Evolutionary conservation across 1,284 basidiomycete species (phyloP).

Genomic region (Neotropicomus parvogracilis): DNA sequence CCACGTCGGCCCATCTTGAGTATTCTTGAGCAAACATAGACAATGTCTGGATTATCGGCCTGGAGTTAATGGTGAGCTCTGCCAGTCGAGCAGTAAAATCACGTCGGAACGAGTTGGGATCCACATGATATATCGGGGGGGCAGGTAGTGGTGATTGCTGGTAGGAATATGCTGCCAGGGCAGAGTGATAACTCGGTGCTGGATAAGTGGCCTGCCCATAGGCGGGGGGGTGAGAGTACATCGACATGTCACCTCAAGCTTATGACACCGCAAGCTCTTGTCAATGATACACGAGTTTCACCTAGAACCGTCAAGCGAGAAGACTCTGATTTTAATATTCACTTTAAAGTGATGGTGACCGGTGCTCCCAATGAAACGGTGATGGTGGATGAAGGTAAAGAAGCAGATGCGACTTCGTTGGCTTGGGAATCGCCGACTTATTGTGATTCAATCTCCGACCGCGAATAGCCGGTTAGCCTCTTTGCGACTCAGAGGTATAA

Average conservation of each 20-base stretch:
- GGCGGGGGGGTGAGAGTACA: constrained; percentile 44
- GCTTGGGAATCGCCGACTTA: constrained; percentile 28
- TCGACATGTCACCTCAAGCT: constrained; percentile 44
- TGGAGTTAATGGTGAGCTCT: constrained; percentile 91
- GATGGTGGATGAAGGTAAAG: constrained; percentile 48
- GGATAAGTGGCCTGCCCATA: constrained; percentile 40
- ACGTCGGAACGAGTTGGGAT: constrained; percentile 76
- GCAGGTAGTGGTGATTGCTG: constrained; percentile 47
- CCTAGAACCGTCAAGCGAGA: constrained; percentile 32
- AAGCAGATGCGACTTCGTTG: constrained; percentile 19
- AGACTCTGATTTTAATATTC: constrained; percentile 37
- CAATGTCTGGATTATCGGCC: constrained; percentile 92
- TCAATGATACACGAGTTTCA: constrained; percentile 30
- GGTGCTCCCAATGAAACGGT: constrained; percentile 40
- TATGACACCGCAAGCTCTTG: constrained; percentile 30
- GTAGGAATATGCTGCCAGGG: constrained; percentile 44
- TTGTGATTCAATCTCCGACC: constrained; percentile 32
- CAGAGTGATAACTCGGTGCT: constrained; percentile 38
- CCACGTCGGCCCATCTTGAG: constrained; percentile 73
- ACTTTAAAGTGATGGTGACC: constrained; percentile 37
- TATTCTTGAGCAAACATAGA: constrained; percentile 93
- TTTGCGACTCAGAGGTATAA: constrained; percentile 1
- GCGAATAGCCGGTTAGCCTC: constrained; percentile 25
- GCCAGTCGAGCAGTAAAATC: constrained; percentile 77
- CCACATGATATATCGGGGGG: constrained; percentile 53